Percentiles rank a stretch among this genome's conserved stretches.
phyloP scores from a whole-genome alignment of 345 rosid genomes.

The Citrus sinensis region DVS_A1.0 CM039162.1:1213501-1214000 shows the following conservation, averaged over 20 bases:
- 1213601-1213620: not conserved
- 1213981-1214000: constrained; percentile 96
- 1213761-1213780: not conserved
- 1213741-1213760: not conserved
- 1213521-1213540: not conserved
- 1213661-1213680: not conserved
- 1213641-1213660: not conserved
- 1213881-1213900: not conserved
- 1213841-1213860: not conserved
- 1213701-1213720: not conserved
- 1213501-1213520: not conserved
- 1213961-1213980: constrained; percentile 98
- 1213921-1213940: not conserved
- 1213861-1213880: not conserved
- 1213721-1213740: not conserved
- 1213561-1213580: not conserved
- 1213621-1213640: not conserved
- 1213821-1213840: not conserved
- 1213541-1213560: not conserved
- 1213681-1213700: not conserved
- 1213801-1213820: not conserved
- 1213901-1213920: not conserved
- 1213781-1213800: not conserved
- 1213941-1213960: not conserved
- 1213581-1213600: not conserved